Evolutionary conservation across 176 grass and related monocot species (phyloP).

Genomic region (Aegilops longissima): DNA sequence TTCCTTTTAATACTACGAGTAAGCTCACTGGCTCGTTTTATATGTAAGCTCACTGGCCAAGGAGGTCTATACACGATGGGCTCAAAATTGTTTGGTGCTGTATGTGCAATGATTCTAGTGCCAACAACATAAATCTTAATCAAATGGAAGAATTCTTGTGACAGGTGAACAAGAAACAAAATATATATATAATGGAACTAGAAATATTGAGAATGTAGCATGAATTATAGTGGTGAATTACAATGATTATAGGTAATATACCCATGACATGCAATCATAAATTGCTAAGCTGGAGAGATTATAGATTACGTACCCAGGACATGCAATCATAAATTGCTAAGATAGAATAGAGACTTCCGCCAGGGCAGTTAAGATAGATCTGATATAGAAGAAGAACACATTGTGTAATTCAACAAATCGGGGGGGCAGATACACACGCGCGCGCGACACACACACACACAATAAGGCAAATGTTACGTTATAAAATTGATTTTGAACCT

Average conservation of each 20-base stretch:
- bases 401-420: slow-evolving; percentile 4
- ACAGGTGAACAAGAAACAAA: slow-evolving; percentile 16
- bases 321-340: slow-evolving; percentile 97
- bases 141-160: background rate
- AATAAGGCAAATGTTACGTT: background rate
- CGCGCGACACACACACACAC: background rate
- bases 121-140: slow-evolving; percentile 24
- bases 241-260: slow-evolving; percentile 29
- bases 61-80: background rate
- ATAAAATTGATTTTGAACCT: slow-evolving; percentile 8
- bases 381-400: slow-evolving; percentile 39
- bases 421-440: background rate
- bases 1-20: background rate
- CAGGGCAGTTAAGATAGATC: slow-evolving; percentile 89
- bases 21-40: background rate
- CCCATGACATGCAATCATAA: slow-evolving; percentile 96
- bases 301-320: slow-evolving; percentile 71
- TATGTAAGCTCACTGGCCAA: slow-evolving; percentile 22
- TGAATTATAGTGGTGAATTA: slow-evolving; percentile 1
- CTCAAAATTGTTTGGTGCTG: background rate
- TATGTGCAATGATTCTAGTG: slow-evolving; percentile 14
- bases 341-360: slow-evolving; percentile 89
- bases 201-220: background rate
- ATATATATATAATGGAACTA: background rate
- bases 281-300: slow-evolving; percentile 55